Percentiles rank a stretch among this genome's conserved stretches.
These are phyloP conservation scores for Vickermania spadyakhi DNA, from an alignment of 208 protist genomes.

Conservation along the genomic window DNA sequence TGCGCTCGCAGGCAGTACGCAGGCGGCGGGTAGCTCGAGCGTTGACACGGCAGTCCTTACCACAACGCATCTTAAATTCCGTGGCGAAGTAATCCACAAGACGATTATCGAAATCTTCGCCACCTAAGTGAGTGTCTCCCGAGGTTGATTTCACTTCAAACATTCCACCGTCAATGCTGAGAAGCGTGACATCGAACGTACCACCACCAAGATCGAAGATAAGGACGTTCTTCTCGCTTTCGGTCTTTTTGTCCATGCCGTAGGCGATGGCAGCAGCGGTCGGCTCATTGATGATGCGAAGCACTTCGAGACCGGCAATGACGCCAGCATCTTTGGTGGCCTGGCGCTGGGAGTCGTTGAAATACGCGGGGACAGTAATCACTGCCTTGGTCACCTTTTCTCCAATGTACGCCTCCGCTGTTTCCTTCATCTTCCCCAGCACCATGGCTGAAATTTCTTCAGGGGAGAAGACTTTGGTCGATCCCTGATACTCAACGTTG, in stretches of 20 bases:
- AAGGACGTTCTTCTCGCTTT: slow-evolving; percentile 89
- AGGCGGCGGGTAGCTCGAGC: slow-evolving; percentile 70
- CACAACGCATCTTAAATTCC: slow-evolving; percentile 91
- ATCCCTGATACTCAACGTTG: slow-evolving; percentile 54
- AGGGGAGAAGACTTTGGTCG: slow-evolving; percentile 71
- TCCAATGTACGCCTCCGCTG: slow-evolving; percentile 92
- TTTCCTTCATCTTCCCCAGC: slow-evolving; percentile 91
- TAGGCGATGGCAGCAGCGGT: slow-evolving; percentile 99
- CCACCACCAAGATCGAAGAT: slow-evolving; percentile 98
- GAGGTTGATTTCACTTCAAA: slow-evolving; percentile 99
- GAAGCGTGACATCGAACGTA: slow-evolving; percentile 98
- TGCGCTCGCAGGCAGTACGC: slow-evolving; percentile 87
- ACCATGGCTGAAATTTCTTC: slow-evolving; percentile 86
- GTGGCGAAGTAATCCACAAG: slow-evolving; percentile 96
- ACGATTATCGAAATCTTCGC: slow-evolving; percentile 99
- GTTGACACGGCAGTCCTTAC: slow-evolving; percentile 71
- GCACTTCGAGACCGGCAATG: slow-evolving; percentile 96
- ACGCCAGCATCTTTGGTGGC: slow-evolving; percentile 98
- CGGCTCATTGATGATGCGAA: slow-evolving; percentile 99
- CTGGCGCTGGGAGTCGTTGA: slow-evolving; percentile 99
- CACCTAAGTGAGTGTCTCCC: slow-evolving; percentile 99
- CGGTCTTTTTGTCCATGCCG: slow-evolving; percentile 95
- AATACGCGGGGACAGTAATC: slow-evolving; percentile 99
- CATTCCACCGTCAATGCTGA: slow-evolving; percentile 98
- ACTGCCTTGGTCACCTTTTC: slow-evolving; percentile 90